phyloP scores from a whole-genome alignment of 2,329 filamentous ascomycete species.

The Magnaporthiopsis incrustans region DNA sequence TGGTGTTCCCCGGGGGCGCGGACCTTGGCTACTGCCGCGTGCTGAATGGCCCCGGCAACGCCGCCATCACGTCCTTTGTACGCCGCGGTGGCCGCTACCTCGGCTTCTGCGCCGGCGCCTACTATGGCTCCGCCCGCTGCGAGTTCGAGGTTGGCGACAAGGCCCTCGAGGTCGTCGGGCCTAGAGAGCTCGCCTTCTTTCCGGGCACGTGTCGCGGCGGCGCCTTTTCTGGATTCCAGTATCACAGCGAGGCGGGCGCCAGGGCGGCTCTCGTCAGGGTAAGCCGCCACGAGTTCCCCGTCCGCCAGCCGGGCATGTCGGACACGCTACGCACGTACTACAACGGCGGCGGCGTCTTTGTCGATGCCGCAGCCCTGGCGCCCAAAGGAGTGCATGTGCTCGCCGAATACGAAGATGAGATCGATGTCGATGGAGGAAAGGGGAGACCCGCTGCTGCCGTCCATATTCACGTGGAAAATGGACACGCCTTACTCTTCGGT shows the following conservation, averaged over 20 bases:
- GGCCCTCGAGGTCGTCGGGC: conserved; percentile 75
- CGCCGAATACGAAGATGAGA: conserved; percentile 66
- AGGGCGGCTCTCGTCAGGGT: conserved; percentile 62
- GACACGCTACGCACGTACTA: conserved; percentile 71
- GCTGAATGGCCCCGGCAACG: conserved; percentile 82
- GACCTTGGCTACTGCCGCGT: conserved; percentile 84
- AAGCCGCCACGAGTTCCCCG: conserved; percentile 47
- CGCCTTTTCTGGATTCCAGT: conserved; percentile 84
- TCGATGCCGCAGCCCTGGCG: conserved; percentile 59
- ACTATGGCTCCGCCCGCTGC: conserved; percentile 74
- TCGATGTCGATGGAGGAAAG: conserved; percentile 69
- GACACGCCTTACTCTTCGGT: conserved; percentile 71
- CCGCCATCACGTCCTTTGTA: conserved; percentile 76
- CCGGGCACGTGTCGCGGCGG: conserved; percentile 78
- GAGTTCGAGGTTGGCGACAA: conserved; percentile 88
- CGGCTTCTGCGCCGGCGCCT: conserved; percentile 89
- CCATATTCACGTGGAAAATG: conserved; percentile 74
- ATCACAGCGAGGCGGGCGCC: conserved; percentile 79
- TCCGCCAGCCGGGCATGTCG: conserved; percentile 31
- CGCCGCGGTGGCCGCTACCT: conserved; percentile 78
- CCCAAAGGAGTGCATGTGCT: conserved; percentile 68
- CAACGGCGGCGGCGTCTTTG: conserved; percentile 91
- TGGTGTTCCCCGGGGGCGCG: conserved; percentile 91
- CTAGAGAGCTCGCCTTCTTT: conserved; percentile 80
- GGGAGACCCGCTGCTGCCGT: conserved; percentile 67